A percentile compares a stretch with the other conserved stretches of the same genome.
These are phyloP conservation scores for Ascochyta viciae-villosae DNA, from an alignment of 2,329 filamentous ascomycete species.

Conservation along the genomic window DNA sequence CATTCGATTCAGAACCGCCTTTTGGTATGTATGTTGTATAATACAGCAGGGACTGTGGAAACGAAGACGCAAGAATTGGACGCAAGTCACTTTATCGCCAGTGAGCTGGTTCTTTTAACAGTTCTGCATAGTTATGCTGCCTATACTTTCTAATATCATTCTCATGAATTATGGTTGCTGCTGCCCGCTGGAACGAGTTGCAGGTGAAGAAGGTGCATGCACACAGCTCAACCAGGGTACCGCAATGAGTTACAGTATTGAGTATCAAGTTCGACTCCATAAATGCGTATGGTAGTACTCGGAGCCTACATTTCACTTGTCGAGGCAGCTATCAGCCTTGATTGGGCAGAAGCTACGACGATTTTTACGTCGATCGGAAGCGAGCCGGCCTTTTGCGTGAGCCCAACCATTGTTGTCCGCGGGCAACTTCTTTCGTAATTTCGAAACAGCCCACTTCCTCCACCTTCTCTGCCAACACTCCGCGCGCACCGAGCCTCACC, in stretches of 20 bases:
- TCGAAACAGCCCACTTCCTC: conserved; percentile 18
- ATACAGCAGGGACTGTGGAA: conserved; percentile 5
- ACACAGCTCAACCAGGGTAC: no score
- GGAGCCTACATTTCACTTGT: conserved; percentile 5
- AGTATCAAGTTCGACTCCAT: background rate
- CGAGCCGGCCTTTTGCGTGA: conserved; percentile 28
- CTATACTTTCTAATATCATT: conserved; percentile 10
- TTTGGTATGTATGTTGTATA: conserved; percentile 14
- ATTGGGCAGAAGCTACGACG: conserved; percentile 40
- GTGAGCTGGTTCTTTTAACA: conserved; percentile 1
- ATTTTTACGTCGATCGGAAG: conserved; percentile 32
- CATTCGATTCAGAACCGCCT: conserved; percentile 15
- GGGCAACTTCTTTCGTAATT: conserved; percentile 27
- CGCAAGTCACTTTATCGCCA: conserved; percentile 7
- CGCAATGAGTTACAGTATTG: background rate
- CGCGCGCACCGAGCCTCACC: conserved; percentile 6
- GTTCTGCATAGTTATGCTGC: background rate
- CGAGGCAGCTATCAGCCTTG: conserved; percentile 11
- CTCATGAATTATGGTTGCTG: no score
- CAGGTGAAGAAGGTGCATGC: no score
- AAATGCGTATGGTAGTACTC: background rate
- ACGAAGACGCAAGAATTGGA: conserved; percentile 10
- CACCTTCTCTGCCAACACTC: conserved; percentile 18
- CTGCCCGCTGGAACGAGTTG: no score
- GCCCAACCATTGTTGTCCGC: conserved; percentile 39